Evolutionary conservation across 768 basidiomycete genomes (phyloP).

Genomic region (Phaffia australis): DNA sequence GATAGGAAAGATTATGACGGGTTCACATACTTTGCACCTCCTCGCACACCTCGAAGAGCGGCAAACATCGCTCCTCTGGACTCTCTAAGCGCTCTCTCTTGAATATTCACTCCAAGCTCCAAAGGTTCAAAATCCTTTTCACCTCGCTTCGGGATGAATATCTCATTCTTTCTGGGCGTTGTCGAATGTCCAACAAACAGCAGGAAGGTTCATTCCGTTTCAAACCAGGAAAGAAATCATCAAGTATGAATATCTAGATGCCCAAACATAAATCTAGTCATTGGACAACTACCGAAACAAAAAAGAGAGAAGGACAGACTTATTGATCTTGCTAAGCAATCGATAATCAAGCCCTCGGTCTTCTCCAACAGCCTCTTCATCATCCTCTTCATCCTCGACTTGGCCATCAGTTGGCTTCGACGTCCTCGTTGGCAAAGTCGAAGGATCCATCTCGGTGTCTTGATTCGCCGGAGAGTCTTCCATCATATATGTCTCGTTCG

Average conservation of each 20-base stretch:
- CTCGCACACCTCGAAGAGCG: slow-evolving; percentile 59
- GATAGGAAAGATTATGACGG: background rate
- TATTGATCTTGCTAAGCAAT: slow-evolving; percentile 8
- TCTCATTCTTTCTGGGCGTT: slow-evolving; percentile 23
- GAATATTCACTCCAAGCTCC: slow-evolving; percentile 44
- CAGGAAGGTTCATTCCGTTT: background rate
- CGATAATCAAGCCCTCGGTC: slow-evolving; percentile 24
- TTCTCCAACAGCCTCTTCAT: slow-evolving; percentile 22
- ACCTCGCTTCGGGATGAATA: slow-evolving; percentile 81
- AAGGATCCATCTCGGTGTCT: too few relatives aligned
- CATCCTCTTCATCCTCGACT: slow-evolving; percentile 16
- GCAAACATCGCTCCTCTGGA: slow-evolving; percentile 78
- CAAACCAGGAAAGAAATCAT: background rate
- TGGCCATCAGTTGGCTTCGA: background rate
- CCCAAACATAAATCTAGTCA: background rate
- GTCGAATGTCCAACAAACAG: background rate
- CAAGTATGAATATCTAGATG: background rate
- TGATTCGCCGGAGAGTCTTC: too few relatives aligned
- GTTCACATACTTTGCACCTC: slow-evolving; percentile 56
- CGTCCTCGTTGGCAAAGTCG: background rate
- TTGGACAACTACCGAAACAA: background rate
- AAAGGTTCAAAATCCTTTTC: slow-evolving; percentile 95
- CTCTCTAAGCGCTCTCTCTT: slow-evolving; percentile 67
- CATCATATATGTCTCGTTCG: too few relatives aligned
- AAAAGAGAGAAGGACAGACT: background rate